These are phyloP conservation scores for Graphium sp. DNA, from an alignment of 2,329 filamentous ascomycete genomes.

Conservation along the genomic window DNA sequence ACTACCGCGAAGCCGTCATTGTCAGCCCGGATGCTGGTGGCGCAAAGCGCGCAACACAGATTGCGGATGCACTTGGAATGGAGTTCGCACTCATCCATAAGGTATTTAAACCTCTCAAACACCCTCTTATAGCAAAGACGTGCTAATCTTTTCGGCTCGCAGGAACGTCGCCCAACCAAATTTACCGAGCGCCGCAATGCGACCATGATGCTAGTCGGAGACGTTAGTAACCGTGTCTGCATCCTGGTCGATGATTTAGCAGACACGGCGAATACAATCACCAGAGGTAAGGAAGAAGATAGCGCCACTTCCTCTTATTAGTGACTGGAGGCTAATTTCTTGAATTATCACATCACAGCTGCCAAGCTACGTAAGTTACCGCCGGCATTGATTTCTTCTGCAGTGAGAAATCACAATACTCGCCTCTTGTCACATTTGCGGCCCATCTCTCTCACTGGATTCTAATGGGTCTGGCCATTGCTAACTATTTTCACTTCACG, in stretches of 20 bases:
- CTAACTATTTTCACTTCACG: no score
- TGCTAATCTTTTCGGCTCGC: conserved; percentile 9
- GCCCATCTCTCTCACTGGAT: no score
- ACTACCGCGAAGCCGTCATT: conserved; percentile 74
- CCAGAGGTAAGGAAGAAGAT: no score
- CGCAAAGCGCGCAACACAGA: conserved; percentile 87
- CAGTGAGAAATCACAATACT: no score
- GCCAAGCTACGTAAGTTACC: no score
- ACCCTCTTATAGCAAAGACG: no score
- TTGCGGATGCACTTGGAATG: conserved; percentile 84
- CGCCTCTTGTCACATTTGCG: no score
- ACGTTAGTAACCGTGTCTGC: conserved; percentile 64
- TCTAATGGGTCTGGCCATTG: no score
- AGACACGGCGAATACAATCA: conserved; percentile 95
- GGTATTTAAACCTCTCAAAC: conserved; percentile 42
- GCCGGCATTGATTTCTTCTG: no score
- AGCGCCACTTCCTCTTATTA: no score
- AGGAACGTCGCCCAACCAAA: conserved; percentile 80
- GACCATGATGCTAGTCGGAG: conserved; percentile 89
- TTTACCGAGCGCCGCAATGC: conserved; percentile 81
- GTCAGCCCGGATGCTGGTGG: conserved; percentile 94
- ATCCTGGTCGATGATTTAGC: conserved; percentile 90
- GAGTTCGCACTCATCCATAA: conserved; percentile 98
- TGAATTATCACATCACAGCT: no score
- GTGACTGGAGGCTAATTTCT: no score